phyloP scores from a whole-genome alignment of 2,329 filamentous ascomycete genomes.

The Fusarium sulawesiense region DNA sequence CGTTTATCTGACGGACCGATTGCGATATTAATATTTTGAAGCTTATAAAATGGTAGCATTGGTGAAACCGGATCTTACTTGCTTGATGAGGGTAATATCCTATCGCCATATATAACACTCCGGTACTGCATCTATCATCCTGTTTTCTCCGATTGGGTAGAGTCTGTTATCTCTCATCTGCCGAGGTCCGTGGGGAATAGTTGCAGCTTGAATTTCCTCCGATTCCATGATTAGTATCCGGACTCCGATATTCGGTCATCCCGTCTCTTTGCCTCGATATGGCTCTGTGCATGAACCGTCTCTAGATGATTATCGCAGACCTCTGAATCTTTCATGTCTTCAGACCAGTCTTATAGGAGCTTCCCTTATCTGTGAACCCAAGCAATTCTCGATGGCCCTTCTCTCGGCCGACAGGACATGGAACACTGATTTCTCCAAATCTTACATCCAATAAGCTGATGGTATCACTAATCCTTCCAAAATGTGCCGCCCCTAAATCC shows the following conservation, averaged over 20 bases:
- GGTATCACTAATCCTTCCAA: neutral
- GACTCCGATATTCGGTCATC: neutral
- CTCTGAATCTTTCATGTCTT: neutral
- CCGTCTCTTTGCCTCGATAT: neutral
- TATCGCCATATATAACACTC: neutral
- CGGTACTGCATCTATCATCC: no score
- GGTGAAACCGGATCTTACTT: neutral
- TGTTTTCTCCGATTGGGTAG: neutral
- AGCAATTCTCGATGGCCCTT: fast-evolving
- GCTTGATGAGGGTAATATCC: neutral
- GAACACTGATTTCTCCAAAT: neutral
- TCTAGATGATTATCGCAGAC: neutral
- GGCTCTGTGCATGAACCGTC: neutral
- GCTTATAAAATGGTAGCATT: neutral
- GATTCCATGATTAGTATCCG: neutral
- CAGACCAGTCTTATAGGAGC: neutral
- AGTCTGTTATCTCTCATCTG: neutral
- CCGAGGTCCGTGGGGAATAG: neutral
- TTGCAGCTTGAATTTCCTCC: neutral
- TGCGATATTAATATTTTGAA: neutral
- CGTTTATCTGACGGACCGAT: neutral
- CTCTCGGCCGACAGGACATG: neutral
- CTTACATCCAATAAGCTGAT: neutral
- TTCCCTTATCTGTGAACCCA: neutral
- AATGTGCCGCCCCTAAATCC: no score